A percentile compares a stretch with the other conserved stretches of the same genome.
These are phyloP conservation scores for Trypanosoma congolense DNA, from an alignment of 208 protist genomes.

Conservation along the genomic window DNA sequence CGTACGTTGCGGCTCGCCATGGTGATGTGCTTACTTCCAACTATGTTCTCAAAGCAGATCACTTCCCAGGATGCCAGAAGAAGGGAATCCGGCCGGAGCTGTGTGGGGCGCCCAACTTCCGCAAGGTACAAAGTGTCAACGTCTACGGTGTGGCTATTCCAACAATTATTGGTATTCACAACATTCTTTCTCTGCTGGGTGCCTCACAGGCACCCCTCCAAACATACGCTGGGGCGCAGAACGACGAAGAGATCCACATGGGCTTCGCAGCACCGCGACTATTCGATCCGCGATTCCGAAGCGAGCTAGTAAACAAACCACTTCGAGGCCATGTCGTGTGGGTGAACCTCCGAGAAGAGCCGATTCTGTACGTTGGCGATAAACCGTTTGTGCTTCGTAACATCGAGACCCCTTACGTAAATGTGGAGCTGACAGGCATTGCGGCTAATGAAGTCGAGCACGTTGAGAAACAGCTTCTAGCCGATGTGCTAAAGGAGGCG, in stretches of 20 bases:
- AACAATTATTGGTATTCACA: conserved; percentile 75
- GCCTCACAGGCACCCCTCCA: conserved; percentile 60
- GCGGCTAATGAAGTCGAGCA: conserved; percentile 78
- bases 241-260: conserved; percentile 74
- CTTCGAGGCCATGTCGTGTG: conserved; percentile 82
- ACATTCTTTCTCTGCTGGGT: conserved; percentile 83
- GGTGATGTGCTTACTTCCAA: conserved; percentile 85
- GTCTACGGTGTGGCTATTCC: conserved; percentile 86
- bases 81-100: conserved; percentile 75
- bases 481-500: conserved; percentile 76
- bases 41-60: conserved; percentile 85
- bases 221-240: conserved; percentile 64
- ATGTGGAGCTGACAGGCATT: conserved; percentile 87
- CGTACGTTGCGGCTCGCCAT: conserved; percentile 54
- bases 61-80: conserved; percentile 88
- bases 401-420: conserved; percentile 82
- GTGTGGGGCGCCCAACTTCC: conserved; percentile 85
- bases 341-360: conserved; percentile 87
- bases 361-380: conserved; percentile 85
- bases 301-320: conserved; percentile 55
- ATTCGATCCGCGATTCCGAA: conserved; percentile 72
- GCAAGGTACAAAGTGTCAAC: conserved; percentile 78
- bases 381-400: conserved; percentile 83
- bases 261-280: conserved; percentile 72
- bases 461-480: conserved; percentile 65